phyloP scores from a whole-genome alignment of 1,284 basidiomycete genomes.

The Afroboletus lepidellus region DNA sequence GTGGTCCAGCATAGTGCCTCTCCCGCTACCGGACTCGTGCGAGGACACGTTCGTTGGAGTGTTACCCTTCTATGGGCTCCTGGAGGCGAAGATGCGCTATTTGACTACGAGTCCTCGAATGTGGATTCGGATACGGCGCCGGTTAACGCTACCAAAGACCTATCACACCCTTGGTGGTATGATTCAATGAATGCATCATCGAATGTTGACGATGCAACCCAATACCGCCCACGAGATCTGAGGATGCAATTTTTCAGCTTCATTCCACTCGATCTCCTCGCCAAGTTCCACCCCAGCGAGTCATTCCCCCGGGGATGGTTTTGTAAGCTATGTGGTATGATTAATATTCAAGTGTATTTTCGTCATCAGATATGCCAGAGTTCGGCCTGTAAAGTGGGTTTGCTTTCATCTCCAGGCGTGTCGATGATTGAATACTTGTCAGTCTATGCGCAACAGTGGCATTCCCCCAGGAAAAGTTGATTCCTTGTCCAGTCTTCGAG shows the following conservation, averaged over 20 bases:
- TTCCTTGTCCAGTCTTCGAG: constrained; percentile 32
- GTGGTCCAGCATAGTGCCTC: neutral
- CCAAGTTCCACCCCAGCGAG: constrained; percentile 27
- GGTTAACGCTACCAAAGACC: neutral
- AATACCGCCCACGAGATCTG: constrained; percentile 21
- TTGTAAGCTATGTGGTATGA: constrained; percentile 37
- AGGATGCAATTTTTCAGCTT: constrained; percentile 31
- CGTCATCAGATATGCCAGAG: constrained; percentile 39
- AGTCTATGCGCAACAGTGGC: constrained; percentile 13
- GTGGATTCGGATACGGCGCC: neutral
- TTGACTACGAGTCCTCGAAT: constrained; percentile 1
- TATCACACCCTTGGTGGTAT: constrained; percentile 29
- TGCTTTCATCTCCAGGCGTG: neutral
- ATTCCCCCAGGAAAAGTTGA: constrained; percentile 18
- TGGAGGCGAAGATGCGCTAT: constrained; percentile 29
- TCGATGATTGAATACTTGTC: constrained; percentile 14
- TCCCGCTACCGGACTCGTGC: constrained; percentile 1
- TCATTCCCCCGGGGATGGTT: constrained; percentile 39
- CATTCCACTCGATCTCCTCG: constrained; percentile 37
- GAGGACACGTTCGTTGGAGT: constrained; percentile 29
- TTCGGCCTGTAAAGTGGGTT: constrained; percentile 32
- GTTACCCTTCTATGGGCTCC: constrained; percentile 32
- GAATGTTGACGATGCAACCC: neutral
- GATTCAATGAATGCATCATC: neutral
- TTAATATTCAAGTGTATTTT: constrained; percentile 39